Evolutionary conservation across 192 early-diverging fungal species (phyloP).

Genomic region (Haplosporangium gracile): DNA sequence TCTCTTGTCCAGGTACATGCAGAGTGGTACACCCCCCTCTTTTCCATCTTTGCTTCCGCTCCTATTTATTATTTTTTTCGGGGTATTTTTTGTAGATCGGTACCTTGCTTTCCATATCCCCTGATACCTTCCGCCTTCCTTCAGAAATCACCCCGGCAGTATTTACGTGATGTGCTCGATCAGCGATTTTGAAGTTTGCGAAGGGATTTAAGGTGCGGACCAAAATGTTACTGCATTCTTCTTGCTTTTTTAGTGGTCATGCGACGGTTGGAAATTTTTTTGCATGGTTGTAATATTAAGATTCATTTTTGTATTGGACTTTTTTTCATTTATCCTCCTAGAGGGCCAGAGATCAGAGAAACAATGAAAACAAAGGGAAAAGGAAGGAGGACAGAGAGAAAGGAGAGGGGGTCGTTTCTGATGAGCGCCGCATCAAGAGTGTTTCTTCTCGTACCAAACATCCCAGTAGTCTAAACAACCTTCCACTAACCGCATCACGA

Average conservation of each 20-base stretch:
- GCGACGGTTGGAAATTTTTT: background rate
- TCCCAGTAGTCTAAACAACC: background rate
- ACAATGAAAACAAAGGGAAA: background rate
- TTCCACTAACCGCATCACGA: background rate
- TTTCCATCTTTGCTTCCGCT: background rate
- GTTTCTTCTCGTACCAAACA: background rate
- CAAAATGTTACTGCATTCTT: background rate
- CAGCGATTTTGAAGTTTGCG: background rate
- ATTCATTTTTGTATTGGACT: too few species aligned
- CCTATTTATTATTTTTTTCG: background rate
- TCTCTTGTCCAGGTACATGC: background rate
- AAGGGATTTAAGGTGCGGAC: background rate
- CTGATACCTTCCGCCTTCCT: background rate
- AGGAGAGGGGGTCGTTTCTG: background rate
- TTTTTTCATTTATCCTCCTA: too few species aligned
- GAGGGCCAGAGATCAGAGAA: background rate
- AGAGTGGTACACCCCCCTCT: background rate
- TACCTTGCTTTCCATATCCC: background rate
- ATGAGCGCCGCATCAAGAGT: background rate
- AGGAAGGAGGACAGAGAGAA: background rate
- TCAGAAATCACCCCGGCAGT: background rate
- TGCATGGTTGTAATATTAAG: background rate
- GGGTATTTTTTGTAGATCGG: background rate
- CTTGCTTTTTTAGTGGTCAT: background rate
- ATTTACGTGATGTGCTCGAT: background rate